phyloP scores from a whole-genome alignment of 768 basidiomycete species.

The Boletus fagicola region DNA sequence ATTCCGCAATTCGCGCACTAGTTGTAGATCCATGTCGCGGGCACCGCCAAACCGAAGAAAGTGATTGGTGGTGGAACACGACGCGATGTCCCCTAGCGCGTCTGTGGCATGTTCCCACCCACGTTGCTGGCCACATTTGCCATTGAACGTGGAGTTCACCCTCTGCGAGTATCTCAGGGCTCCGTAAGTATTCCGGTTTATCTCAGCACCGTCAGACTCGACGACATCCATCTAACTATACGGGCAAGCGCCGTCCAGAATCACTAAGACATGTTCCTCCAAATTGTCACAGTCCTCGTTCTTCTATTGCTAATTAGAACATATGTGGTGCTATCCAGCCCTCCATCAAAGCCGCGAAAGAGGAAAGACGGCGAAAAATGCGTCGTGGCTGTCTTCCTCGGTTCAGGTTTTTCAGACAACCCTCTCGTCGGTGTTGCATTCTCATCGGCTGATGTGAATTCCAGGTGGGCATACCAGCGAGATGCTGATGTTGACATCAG shows the following conservation, averaged over 20 bases:
- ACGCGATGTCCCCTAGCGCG: background rate
- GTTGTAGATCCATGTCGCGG: conserved; percentile 44
- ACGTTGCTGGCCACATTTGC: background rate
- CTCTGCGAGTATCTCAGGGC: background rate
- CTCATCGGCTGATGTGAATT: conserved; percentile 11
- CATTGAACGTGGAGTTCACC: background rate
- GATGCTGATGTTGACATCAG: conserved; percentile 67
- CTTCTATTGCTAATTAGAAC: conserved; percentile 21
- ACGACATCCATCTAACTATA: background rate
- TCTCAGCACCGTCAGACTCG: background rate
- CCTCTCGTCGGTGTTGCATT: background rate
- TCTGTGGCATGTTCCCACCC: conserved; percentile 15
- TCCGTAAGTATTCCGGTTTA: background rate
- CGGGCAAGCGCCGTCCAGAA: background rate
- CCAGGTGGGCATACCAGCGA: conserved; percentile 95
- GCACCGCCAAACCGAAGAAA: background rate
- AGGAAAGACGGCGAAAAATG: conserved; percentile 33
- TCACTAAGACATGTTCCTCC: conserved; percentile 16
- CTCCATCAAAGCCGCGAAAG: conserved; percentile 11
- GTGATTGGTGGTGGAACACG: background rate
- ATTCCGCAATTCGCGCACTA: conserved; percentile 54
- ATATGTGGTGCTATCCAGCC: conserved; percentile 17
- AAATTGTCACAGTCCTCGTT: background rate
- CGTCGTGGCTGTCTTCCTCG: conserved; percentile 81
- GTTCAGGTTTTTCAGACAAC: conserved; percentile 66